These are phyloP conservation scores for Eragrostis curvula DNA, from an alignment of 176 grass and related monocot genomes.

Conservation along the genomic window DNA sequence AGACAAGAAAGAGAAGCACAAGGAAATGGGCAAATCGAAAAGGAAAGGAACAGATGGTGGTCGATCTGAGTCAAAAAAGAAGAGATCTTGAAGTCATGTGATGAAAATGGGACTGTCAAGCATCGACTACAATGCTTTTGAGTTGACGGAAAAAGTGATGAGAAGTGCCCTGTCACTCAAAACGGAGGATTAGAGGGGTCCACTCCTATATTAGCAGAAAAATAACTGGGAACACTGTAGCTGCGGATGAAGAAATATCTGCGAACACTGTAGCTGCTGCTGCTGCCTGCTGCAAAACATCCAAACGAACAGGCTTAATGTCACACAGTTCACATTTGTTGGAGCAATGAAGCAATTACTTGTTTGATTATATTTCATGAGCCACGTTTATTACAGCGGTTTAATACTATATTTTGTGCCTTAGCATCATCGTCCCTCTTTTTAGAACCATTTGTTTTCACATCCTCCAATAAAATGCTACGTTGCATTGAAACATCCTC, in stretches of 20 bases:
- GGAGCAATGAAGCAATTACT: neutral
- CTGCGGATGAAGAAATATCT: too few species aligned
- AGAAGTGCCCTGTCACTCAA: neutral
- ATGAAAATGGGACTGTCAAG: neutral
- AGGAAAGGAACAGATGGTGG: slow-evolving; percentile 74
- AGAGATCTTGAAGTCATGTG: slow-evolving; percentile 40
- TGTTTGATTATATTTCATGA: neutral
- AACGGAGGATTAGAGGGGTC: too few species aligned
- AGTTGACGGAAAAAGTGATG: neutral
- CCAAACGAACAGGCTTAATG: too few species aligned
- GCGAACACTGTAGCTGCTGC: too few species aligned
- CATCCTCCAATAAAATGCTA: neutral
- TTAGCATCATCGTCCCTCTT: neutral
- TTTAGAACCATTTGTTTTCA: neutral
- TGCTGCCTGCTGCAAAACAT: too few species aligned
- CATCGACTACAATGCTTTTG: neutral
- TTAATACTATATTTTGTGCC: neutral
- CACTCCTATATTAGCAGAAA: neutral
- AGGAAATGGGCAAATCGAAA: slow-evolving; percentile 55
- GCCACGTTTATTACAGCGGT: neutral
- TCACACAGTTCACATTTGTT: neutral
- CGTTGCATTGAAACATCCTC: too few species aligned
- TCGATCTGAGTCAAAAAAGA: slow-evolving; percentile 69
- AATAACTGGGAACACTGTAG: too few species aligned
- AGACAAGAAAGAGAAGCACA: slow-evolving; percentile 57